Percentiles rank a stretch among this genome's conserved stretches.
Conservation (phyloP, 768 basidiomycete species). For the Mycena epipterygia region DNA sequence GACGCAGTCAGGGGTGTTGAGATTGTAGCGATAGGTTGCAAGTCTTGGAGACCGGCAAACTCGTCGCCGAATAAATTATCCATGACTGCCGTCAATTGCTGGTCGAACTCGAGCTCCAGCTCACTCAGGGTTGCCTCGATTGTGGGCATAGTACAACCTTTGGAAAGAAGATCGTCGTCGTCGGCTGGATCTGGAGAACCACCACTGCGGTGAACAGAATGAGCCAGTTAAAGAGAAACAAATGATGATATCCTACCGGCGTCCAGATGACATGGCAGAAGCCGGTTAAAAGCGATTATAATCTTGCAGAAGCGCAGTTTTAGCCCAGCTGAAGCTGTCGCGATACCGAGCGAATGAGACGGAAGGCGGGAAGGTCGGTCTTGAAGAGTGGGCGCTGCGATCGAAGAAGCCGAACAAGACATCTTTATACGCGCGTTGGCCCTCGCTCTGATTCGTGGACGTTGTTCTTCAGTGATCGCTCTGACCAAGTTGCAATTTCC, state of each 20-base stretch:
- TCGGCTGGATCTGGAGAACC: neutral
- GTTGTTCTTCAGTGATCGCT: slow-evolving; percentile 6
- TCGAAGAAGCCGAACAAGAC: neutral
- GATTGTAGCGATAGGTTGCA: slow-evolving; percentile 16
- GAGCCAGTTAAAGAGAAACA: neutral
- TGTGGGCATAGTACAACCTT: neutral
- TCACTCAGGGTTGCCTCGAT: slow-evolving; percentile 6
- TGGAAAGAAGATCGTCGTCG: neutral
- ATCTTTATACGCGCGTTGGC: slow-evolving; percentile 22
- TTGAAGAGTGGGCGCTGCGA: too few relatives aligned
- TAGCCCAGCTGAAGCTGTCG: too few relatives aligned
- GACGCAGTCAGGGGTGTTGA: neutral
- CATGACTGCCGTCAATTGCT: slow-evolving; percentile 3
- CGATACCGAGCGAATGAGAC: too few relatives aligned
- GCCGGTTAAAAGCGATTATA: too few relatives aligned
- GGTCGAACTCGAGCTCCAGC: slow-evolving; percentile 24
- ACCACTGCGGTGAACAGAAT: neutral
- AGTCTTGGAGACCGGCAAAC: slow-evolving; percentile 8
- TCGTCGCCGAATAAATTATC: slow-evolving; percentile 20
- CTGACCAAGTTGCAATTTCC: neutral
- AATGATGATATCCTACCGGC: neutral
- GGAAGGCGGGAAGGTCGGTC: too few relatives aligned
- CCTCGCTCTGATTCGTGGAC: neutral
- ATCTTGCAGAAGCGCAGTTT: too few relatives aligned
- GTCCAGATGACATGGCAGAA: neutral